Evolutionary conservation across 192 early-diverging fungal species (phyloP).

Genomic region (Coemansia sp.): DNA sequence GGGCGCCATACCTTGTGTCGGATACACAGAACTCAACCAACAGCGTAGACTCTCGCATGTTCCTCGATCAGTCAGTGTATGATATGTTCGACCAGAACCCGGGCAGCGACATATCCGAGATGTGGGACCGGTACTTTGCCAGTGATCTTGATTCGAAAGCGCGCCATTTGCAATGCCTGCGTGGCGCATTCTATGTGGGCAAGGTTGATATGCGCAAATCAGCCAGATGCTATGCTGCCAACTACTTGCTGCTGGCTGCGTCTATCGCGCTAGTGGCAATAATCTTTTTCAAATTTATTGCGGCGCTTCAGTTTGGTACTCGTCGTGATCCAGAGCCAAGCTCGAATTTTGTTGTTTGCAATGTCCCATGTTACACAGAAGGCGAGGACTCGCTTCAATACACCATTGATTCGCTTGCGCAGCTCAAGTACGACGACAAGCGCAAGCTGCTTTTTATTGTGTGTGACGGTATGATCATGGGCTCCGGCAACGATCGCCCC

Average conservation of each 20-base stretch:
- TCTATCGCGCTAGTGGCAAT: slow-evolving; percentile 80
- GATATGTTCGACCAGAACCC: slow-evolving; percentile 65
- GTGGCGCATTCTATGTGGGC: slow-evolving; percentile 82
- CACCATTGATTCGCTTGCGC: slow-evolving; percentile 92
- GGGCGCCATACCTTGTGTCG: slow-evolving; percentile 51
- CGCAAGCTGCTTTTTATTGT: slow-evolving; percentile 95
- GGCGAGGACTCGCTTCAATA: slow-evolving; percentile 89
- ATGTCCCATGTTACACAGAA: slow-evolving; percentile 98
- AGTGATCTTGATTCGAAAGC: slow-evolving; percentile 43
- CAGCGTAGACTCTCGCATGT: slow-evolving; percentile 47
- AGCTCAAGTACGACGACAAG: slow-evolving; percentile 93
- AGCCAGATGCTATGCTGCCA: slow-evolving; percentile 72
- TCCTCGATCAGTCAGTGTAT: slow-evolving; percentile 62
- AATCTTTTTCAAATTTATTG: slow-evolving; percentile 92
- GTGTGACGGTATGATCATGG: slow-evolving; percentile 96
- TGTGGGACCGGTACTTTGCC: slow-evolving; percentile 60
- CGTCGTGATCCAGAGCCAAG: slow-evolving; percentile 76
- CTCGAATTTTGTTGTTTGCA: slow-evolving; percentile 89
- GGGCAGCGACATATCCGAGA: slow-evolving; percentile 63
- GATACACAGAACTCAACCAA: slow-evolving; percentile 42
- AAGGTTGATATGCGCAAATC: slow-evolving; percentile 82
- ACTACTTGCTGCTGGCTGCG: slow-evolving; percentile 79
- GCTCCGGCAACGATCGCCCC: slow-evolving; percentile 92
- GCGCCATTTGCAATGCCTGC: slow-evolving; percentile 70
- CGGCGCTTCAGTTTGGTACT: slow-evolving; percentile 84